phyloP scores from a whole-genome alignment of 23 red algal genomes.

The Pyropia yezoensis region DNA sequence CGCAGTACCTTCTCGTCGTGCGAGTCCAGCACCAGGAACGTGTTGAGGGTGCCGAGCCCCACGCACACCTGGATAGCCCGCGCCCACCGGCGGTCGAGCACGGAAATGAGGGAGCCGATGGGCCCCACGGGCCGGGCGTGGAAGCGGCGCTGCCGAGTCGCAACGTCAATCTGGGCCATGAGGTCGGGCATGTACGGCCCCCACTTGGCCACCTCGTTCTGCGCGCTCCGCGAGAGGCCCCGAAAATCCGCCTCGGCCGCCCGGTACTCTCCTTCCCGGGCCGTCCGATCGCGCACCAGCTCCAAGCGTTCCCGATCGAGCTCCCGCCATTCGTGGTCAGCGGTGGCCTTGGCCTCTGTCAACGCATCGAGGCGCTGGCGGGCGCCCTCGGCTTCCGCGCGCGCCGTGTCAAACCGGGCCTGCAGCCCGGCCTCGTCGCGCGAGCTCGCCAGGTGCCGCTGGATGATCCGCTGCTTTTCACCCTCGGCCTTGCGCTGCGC shows the following conservation, averaged over 20 bases:
- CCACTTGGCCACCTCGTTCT: constrained; percentile 4
- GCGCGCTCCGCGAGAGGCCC: no score
- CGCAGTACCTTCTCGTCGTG: constrained; percentile 14
- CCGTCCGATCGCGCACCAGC: no score
- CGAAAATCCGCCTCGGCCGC: no score
- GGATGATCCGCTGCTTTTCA: no score
- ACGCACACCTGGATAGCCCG: constrained; percentile 47
- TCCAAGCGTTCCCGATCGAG: no score
- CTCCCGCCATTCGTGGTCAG: not conserved
- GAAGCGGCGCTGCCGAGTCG: constrained; percentile 12
- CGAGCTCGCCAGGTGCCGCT: no score
- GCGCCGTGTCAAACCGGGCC: no score
- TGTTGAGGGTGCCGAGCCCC: constrained; percentile 15
- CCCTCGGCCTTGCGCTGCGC: constrained; percentile 5
- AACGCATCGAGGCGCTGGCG: not conserved
- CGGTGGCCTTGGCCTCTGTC: not conserved
- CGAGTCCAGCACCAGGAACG: constrained; percentile 60
- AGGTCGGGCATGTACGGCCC: constrained; percentile 5
- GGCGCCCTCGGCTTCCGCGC: no score
- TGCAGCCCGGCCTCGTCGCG: no score
- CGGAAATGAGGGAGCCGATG: constrained; percentile 47
- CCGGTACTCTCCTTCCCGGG: no score
- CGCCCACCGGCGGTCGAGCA: constrained; percentile 67
- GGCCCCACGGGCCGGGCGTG: constrained; percentile 59
- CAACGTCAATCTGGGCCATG: not conserved